These are phyloP conservation scores for Alternaria triticimaculans DNA, from an alignment of 2,329 filamentous ascomycete species.

Conservation along the genomic window DNA sequence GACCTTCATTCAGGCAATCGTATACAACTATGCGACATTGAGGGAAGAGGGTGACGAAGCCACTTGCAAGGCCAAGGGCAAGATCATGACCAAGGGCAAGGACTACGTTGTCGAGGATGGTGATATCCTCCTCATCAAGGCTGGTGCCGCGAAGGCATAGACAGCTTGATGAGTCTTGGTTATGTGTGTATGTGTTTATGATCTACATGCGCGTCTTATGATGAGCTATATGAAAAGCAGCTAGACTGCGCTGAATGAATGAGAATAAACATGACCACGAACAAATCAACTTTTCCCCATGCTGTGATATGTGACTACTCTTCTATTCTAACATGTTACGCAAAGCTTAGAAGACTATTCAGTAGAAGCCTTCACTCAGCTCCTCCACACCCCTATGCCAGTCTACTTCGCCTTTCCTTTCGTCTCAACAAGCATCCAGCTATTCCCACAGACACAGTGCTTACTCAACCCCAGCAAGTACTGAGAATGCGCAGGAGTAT, in stretches of 20 bases:
- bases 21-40: conserved; percentile 85
- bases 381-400: neutral
- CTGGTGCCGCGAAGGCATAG: conserved; percentile 77
- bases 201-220: conserved; percentile 16
- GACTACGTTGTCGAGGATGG: conserved; percentile 91
- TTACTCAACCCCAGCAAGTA: conserved; percentile 49
- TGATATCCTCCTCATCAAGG: conserved; percentile 86
- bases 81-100: conserved; percentile 98
- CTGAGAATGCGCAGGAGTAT: conserved; percentile 36
- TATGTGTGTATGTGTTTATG: conserved; percentile 11
- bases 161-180: conserved; percentile 6
- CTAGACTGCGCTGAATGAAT: conserved; percentile 28
- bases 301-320: neutral
- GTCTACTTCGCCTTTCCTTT: conserved; percentile 20
- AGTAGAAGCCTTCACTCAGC: neutral
- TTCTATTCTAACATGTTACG: too few species aligned
- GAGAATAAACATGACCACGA: conserved; percentile 16
- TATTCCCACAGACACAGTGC: conserved; percentile 48
- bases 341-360: neutral
- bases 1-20: conserved; percentile 96
- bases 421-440: conserved; percentile 45
- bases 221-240: conserved; percentile 26
- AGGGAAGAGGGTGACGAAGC: conserved; percentile 89
- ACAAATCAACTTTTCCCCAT: neutral
- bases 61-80: conserved; percentile 89